Evolutionary conservation across 352 stramenopile genomes (phyloP).

Genomic region (Phytophthora vignae): DNA sequence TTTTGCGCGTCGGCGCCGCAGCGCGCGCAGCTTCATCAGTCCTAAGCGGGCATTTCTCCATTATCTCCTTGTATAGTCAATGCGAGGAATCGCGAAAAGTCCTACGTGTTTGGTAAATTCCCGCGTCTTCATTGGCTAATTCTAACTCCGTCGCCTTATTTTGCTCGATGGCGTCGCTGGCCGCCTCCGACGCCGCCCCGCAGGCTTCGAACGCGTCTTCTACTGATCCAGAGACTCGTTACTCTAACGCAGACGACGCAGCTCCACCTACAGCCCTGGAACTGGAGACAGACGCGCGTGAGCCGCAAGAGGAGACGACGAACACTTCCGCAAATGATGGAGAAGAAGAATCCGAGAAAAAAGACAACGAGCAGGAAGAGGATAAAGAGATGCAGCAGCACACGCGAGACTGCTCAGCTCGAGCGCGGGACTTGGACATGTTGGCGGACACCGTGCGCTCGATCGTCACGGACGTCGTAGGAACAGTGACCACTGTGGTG

Average conservation of each 20-base stretch:
- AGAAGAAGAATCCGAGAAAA: not conserved
- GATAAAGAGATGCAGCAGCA: not conserved
- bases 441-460: conserved; percentile 66
- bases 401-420: conserved; percentile 1
- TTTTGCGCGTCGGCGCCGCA: not conserved
- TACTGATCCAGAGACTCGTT: not conserved
- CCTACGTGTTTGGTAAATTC: not conserved
- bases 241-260: not conserved
- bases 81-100: conserved; percentile 1
- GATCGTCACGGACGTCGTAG: conserved; percentile 50
- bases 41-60: not conserved
- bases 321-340: not conserved
- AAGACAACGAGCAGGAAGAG: not conserved
- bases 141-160: too few species aligned
- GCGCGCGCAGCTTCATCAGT: not conserved
- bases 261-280: not conserved
- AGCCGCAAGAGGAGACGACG: not conserved
- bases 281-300: conserved; percentile 5
- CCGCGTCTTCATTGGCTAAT: not conserved
- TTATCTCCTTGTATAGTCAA: conserved; percentile 12
- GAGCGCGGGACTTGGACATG: conserved; percentile 61
- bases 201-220: not conserved
- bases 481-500: conserved; percentile 1
- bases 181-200: not conserved
- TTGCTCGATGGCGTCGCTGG: conserved; percentile 5